Conservation (phyloP, 1,139 yeast species). For the Yamadazyma sp. region DNA sequence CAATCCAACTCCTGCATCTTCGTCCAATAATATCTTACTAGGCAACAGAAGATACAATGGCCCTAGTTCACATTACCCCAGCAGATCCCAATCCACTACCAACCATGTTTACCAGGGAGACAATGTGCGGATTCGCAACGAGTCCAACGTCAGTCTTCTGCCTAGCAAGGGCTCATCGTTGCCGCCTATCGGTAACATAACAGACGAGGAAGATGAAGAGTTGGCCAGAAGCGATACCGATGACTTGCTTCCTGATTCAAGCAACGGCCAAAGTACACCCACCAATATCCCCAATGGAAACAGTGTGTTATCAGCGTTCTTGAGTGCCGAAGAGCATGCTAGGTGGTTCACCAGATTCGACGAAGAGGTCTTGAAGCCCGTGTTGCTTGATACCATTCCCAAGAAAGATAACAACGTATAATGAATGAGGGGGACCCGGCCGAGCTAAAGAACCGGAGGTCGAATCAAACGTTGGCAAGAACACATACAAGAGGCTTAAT, state of each 20-base stretch:
- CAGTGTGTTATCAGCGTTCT: slow-evolving; percentile 43
- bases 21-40: slow-evolving; percentile 17
- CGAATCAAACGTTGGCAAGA: too few species aligned
- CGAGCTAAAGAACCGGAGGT: too few species aligned
- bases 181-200: slow-evolving; percentile 1
- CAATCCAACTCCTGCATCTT: slow-evolving; percentile 16
- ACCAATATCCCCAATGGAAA: slow-evolving; percentile 9
- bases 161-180: slow-evolving; percentile 50
- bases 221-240: slow-evolving; percentile 35
- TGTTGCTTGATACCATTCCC: slow-evolving; percentile 64
- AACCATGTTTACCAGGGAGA: slow-evolving; percentile 17
- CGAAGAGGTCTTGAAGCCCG: slow-evolving; percentile 95
- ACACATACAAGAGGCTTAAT: too few species aligned
- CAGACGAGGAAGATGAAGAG: slow-evolving; percentile 33
- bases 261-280: slow-evolving; percentile 3
- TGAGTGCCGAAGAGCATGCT: slow-evolving; percentile 73
- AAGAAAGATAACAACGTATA: slow-evolving; percentile 14
- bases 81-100: slow-evolving; percentile 8
- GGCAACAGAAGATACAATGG: slow-evolving; percentile 36
- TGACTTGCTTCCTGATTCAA: slow-evolving; percentile 23
- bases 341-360: slow-evolving; percentile 94
- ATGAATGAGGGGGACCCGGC: not conserved
- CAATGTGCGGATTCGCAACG: slow-evolving; percentile 26
- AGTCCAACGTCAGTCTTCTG: slow-evolving; percentile 25
- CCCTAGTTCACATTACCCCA: slow-evolving; percentile 5